Evolutionary conservation across 768 basidiomycete species (phyloP).

Genomic region (Favolaschia claudopus): DNA sequence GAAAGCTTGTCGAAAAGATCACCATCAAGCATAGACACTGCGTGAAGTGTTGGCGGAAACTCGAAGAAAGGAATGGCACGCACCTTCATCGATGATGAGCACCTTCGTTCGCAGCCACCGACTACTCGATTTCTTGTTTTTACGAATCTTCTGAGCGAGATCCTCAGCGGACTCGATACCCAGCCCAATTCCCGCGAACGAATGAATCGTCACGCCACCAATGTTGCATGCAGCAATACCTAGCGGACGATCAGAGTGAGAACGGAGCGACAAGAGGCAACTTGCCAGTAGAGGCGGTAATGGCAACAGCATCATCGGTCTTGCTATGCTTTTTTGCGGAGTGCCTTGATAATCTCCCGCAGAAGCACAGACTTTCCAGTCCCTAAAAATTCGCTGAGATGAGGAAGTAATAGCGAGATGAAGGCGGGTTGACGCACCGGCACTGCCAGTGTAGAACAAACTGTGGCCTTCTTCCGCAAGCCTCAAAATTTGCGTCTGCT

Average conservation of each 20-base stretch:
- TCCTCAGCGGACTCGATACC: constrained; percentile 69
- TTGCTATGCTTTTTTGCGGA: constrained; percentile 62
- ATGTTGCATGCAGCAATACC: constrained; percentile 97
- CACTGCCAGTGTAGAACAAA: constrained; percentile 96
- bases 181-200: constrained; percentile 90
- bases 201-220: constrained; percentile 93
- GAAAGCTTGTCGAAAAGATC: constrained; percentile 92
- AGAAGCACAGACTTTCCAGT: constrained; percentile 97
- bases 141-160: constrained; percentile 70
- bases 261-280: not conserved
- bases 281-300: constrained; percentile 92
- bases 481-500: constrained; percentile 83
- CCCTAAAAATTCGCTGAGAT: constrained; percentile 52
- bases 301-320: constrained; percentile 75
- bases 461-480: constrained; percentile 76
- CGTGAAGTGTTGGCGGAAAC: not conserved
- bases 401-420: constrained; percentile 21
- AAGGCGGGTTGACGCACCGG: constrained; percentile 79
- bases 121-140: constrained; percentile 82
- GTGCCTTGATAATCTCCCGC: constrained; percentile 82
- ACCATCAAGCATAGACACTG: constrained; percentile 98
- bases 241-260: constrained; percentile 27
- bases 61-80: constrained; percentile 7
- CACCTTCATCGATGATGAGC: constrained; percentile 85
- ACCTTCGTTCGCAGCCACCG: constrained; percentile 89